Conservation (phyloP, 768 basidiomycete species). For the Lactarius trivialis region DNA sequence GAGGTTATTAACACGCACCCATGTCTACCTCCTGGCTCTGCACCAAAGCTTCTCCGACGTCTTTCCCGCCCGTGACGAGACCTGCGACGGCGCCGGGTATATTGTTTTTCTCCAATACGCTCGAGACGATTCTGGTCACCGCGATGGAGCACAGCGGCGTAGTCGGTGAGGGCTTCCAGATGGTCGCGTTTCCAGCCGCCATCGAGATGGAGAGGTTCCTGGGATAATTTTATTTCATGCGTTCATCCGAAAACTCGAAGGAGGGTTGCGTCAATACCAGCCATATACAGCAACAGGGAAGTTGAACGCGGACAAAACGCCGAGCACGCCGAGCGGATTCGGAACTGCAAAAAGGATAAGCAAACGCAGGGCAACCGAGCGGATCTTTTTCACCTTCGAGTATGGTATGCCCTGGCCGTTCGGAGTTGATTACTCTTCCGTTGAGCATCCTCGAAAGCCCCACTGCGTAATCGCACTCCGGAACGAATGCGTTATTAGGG, state of each 20-base stretch:
- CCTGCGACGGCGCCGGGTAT: conserved; percentile 80
- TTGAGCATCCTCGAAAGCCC: conserved; percentile 94
- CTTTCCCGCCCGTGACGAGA: conserved; percentile 77
- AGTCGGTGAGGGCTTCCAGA: conserved; percentile 92
- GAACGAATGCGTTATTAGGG: not conserved
- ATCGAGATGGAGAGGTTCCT: conserved; percentile 90
- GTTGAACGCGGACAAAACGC: conserved; percentile 86
- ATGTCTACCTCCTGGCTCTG: conserved; percentile 70
- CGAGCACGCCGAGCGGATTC: conserved; percentile 75
- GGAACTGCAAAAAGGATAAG: conserved; percentile 49
- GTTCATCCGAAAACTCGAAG: conserved; percentile 14
- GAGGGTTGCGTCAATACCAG: conserved; percentile 44
- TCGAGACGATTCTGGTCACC: conserved; percentile 74
- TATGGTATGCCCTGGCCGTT: conserved; percentile 86
- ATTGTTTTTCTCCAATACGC: conserved; percentile 74
- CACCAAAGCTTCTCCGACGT: conserved; percentile 73
- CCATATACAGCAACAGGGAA: conserved; percentile 94
- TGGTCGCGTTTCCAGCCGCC: conserved; percentile 84
- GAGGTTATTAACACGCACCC: too few species aligned
- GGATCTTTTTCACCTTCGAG: conserved; percentile 75
- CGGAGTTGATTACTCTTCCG: conserved; percentile 79
- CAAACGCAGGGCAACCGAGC: not conserved
- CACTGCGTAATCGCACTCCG: conserved; percentile 88
- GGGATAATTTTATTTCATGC: conserved; percentile 10
- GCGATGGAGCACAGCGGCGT: conserved; percentile 91